Percentiles rank a stretch among this genome's conserved stretches.
Conservation (phyloP, 2,329 filamentous ascomycete species). For the Colletotrichum cereale region DNA sequence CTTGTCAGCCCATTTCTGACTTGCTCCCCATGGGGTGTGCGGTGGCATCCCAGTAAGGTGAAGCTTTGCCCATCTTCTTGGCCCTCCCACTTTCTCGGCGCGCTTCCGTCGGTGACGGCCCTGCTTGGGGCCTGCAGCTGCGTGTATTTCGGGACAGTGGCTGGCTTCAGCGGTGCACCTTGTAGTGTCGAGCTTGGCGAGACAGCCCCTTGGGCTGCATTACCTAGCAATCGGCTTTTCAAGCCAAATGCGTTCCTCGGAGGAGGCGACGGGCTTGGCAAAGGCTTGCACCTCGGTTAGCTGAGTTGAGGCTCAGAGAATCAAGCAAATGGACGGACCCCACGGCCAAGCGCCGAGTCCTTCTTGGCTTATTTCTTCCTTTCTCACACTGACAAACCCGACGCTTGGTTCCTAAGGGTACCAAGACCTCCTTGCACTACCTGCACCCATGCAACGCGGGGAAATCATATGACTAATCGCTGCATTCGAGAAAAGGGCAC, state of each 20-base stretch:
- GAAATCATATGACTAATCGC: neutral
- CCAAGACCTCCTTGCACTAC: neutral
- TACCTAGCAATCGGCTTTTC: too few species aligned
- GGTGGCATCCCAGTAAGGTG: neutral
- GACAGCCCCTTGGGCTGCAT: neutral
- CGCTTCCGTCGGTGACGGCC: neutral
- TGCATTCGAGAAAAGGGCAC: too few species aligned
- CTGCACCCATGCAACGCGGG: neutral
- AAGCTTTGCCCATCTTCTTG: neutral
- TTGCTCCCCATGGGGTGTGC: neutral
- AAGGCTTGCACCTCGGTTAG: neutral
- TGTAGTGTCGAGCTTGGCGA: neutral
- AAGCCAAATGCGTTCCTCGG: neutral
- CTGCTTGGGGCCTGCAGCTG: neutral
- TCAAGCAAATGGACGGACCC: neutral
- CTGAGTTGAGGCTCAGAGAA: neutral
- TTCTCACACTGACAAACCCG: neutral
- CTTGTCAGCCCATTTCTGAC: slow-evolving; percentile 38
- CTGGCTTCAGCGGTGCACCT: neutral
- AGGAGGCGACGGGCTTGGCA: neutral
- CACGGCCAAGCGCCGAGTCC: neutral
- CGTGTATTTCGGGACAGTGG: neutral
- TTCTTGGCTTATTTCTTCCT: neutral
- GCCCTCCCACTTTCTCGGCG: neutral
- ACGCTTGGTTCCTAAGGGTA: neutral